phyloP scores from a whole-genome alignment of 495 filamentous ascomycete species.

The Penicillium chermesinum region DNA sequence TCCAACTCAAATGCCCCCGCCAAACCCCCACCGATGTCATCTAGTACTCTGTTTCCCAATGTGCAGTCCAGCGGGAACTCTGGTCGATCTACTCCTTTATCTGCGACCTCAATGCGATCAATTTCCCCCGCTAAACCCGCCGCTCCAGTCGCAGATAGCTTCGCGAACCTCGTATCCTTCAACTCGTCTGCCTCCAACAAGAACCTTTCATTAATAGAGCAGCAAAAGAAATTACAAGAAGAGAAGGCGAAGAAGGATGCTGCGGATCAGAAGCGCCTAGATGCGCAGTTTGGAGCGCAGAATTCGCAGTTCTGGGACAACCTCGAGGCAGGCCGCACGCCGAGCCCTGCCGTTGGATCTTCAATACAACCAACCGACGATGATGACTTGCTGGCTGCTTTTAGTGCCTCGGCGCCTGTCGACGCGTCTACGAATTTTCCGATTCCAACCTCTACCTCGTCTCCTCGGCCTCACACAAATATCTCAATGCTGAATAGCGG shows the following conservation, averaged over 20 bases:
- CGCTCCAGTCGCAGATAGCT: constrained; percentile 73
- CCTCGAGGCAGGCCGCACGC: constrained; percentile 46
- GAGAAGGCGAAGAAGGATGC: constrained; percentile 72
- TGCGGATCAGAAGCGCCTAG: constrained; percentile 61
- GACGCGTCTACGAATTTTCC: constrained; percentile 59
- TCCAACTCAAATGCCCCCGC: constrained; percentile 31
- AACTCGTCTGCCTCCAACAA: constrained; percentile 57
- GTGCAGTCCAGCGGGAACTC: constrained; percentile 54
- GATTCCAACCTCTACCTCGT: constrained; percentile 34
- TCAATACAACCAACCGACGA: constrained; percentile 50
- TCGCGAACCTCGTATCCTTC: constrained; percentile 81
- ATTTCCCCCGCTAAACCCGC: constrained; percentile 49
- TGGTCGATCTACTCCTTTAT: constrained; percentile 64
- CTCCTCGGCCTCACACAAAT: constrained; percentile 21
- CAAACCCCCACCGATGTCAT: constrained; percentile 48
- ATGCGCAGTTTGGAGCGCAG: constrained; percentile 65
- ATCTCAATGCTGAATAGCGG: constrained; percentile 15
- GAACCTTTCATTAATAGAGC: constrained; percentile 76
- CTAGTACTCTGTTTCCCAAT: constrained; percentile 53
- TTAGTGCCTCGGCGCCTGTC: constrained; percentile 55
- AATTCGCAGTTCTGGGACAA: constrained; percentile 67
- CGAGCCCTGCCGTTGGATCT: constrained; percentile 34
- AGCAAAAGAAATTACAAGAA: constrained; percentile 74
- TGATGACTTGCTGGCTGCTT: constrained; percentile 58
- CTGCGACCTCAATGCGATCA: constrained; percentile 48